Evolutionary conservation across 192 early-diverging fungal genomes (phyloP).

Genomic region (Coemansia sp.): DNA sequence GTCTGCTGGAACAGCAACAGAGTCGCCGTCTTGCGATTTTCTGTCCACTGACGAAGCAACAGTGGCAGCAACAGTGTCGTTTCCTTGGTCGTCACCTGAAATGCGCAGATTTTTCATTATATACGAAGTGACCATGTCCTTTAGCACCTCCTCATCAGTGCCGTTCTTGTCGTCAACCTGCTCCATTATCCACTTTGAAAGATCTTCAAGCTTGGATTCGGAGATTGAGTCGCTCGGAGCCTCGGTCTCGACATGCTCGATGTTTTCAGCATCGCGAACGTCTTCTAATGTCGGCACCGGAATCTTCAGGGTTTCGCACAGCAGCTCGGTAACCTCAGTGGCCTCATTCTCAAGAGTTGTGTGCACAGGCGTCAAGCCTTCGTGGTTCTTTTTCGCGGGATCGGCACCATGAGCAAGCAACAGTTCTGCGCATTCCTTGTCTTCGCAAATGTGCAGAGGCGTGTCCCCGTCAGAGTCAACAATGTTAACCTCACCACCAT

Average conservation of each 20-base stretch:
- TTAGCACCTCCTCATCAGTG: slow-evolving; percentile 61
- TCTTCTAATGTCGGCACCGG: slow-evolving; percentile 50
- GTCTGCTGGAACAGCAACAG: not conserved
- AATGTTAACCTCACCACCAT: slow-evolving; percentile 68
- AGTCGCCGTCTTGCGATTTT: slow-evolving; percentile 37
- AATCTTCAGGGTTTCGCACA: slow-evolving; percentile 59
- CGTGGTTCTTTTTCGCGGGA: slow-evolving; percentile 59
- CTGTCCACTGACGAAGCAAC: slow-evolving; percentile 38
- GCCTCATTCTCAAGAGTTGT: slow-evolving; percentile 67
- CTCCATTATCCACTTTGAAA: slow-evolving; percentile 61
- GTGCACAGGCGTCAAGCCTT: slow-evolving; percentile 56
- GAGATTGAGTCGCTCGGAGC: slow-evolving; percentile 28
- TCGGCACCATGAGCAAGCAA: slow-evolving; percentile 74
- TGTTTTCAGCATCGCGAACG: slow-evolving; percentile 27
- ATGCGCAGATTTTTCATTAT: slow-evolving; percentile 47
- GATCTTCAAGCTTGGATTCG: slow-evolving; percentile 49
- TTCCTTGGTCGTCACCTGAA: slow-evolving; percentile 16
- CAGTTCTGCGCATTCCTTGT: slow-evolving; percentile 64
- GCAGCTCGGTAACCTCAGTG: slow-evolving; percentile 63
- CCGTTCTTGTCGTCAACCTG: slow-evolving; percentile 56
- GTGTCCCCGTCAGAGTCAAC: slow-evolving; percentile 80
- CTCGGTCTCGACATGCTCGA: slow-evolving; percentile 33
- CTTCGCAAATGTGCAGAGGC: slow-evolving; percentile 74
- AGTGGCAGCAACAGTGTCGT: slow-evolving; percentile 43
- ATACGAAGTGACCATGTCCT: slow-evolving; percentile 58